Base-by-base conservation (phyloP, 2,329 filamentous ascomycete species). In the Cladosporium sp. region DNA sequence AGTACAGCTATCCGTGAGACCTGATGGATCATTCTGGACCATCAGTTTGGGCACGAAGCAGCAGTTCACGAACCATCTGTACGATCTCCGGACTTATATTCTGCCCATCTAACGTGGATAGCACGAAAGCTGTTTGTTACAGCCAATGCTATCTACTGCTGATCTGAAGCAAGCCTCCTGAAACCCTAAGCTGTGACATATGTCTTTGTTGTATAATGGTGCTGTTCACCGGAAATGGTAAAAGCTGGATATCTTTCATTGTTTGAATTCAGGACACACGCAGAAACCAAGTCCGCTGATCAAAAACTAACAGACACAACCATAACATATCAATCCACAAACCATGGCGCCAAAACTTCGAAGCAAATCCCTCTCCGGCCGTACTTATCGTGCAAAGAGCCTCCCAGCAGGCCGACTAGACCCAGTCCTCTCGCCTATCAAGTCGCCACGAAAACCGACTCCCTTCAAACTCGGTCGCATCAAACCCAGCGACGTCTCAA, bases 331-430 rank as follows among this genome's bases (percentile, higher is more conserved):
- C 26, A 55, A 10, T 14, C 12, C 8, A 34, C 10, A 8, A 12
- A 47, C 10, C 1, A 55, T 55, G 52, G 52, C 52, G 30, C 52
- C 52, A 34, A 55, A 11, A 34, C 30, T 55, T 4, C 18, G 52
- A 32, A 55, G 52, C n/a, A 30, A 30, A 21, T 32, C 52, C 8
- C 15, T 21, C 15, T 55, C 52, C 52, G 18, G 28, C 15, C 52
- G 52, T 41, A 41, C 11, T 34, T 4, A 24, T 32, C 59, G 44
- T 1, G 59, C 59, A 28, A 61, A 61, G n/a, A 61, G 59, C 41
- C 59, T 61, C 30, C 38, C 41, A 10, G 30, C 5, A 32, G 5
- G 5, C 30, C 8, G 6, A 32, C 8, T 24, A 24, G 8, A 8
- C 8, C 30, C 6, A 24, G 24, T 5, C 2, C 30, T 32, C 30